Evolutionary conservation across 306 rosid genomes (phyloP).

Genomic region (Glycyrrhiza uralensis): DNA sequence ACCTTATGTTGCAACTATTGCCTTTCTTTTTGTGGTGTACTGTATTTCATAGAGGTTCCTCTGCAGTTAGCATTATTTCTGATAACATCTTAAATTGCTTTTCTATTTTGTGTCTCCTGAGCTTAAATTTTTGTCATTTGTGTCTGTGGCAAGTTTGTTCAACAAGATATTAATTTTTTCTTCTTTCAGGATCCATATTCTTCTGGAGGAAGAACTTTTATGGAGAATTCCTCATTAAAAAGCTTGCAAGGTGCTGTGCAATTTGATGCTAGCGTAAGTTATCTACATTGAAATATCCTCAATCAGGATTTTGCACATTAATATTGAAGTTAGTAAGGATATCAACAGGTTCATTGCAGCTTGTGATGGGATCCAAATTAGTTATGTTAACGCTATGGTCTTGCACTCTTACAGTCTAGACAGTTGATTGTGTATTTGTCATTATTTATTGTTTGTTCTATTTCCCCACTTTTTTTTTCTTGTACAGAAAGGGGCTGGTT

Average conservation of each 20-base stretch:
- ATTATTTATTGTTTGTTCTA: neutral
- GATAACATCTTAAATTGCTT: neutral
- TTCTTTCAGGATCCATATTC: slow-evolving; percentile 60
- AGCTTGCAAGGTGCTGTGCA: slow-evolving; percentile 30
- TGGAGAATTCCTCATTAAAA: slow-evolving; percentile 32
- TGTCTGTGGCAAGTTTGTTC: neutral
- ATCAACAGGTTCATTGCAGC: neutral
- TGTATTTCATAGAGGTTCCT: neutral
- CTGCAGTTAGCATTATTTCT: neutral
- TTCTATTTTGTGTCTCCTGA: neutral
- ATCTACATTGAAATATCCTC: neutral
- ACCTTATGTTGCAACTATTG: neutral
- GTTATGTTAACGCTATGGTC: neutral
- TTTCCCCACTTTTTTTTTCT: neutral
- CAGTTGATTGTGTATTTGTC: neutral
- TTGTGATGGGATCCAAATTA: neutral
- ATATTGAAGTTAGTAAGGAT: neutral
- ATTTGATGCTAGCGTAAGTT: slow-evolving; percentile 40
- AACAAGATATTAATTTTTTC: slow-evolving; percentile 3
- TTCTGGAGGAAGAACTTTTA: slow-evolving; percentile 30
- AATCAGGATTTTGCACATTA: neutral
- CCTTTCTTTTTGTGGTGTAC: neutral
- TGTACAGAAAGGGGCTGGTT: slow-evolving; percentile 26
- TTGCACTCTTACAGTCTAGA: neutral
- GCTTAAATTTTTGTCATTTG: neutral